phyloP scores from a whole-genome alignment of 2,329 filamentous ascomycete genomes.

The Paecilomyces niveus region DNA sequence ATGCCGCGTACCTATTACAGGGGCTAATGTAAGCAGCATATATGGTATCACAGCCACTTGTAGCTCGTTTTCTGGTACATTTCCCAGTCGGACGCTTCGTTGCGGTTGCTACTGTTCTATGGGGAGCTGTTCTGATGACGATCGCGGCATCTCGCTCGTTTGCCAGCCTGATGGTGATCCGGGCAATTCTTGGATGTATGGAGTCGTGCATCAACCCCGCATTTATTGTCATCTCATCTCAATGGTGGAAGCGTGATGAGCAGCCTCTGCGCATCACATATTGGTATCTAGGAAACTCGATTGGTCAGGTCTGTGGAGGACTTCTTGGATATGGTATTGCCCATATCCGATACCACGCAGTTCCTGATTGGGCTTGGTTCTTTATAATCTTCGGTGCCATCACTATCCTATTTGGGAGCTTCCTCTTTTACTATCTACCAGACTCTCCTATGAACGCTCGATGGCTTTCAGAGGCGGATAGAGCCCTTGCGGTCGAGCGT shows the following conservation, averaged over 20 bases:
- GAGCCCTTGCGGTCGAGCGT: slow-evolving; percentile 25
- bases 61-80: not conserved
- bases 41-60: not conserved
- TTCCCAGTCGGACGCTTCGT: not conserved
- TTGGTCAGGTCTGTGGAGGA: slow-evolving; percentile 37
- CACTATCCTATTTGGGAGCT: slow-evolving; percentile 3
- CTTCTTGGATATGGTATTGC: slow-evolving; percentile 40
- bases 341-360: slow-evolving; percentile 19
- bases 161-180: not conserved
- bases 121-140: not conserved
- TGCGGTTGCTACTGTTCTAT: not conserved
- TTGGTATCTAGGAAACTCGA: slow-evolving; percentile 31
- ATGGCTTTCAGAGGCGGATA: slow-evolving; percentile 23
- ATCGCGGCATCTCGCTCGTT: not conserved
- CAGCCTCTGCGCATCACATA: slow-evolving; percentile 19
- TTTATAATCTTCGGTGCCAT: not conserved
- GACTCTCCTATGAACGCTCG: slow-evolving; percentile 26
- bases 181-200: not conserved
- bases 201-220: not conserved
- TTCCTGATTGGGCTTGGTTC: slow-evolving; percentile 12
- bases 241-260: slow-evolving; percentile 14
- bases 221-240: slow-evolving; percentile 4
- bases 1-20: not conserved
- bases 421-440: slow-evolving; percentile 27
- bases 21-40: not conserved